These are phyloP conservation scores for Fusarium sulawesiense DNA, from an alignment of 2,329 filamentous ascomycete genomes.

Conservation along the genomic window DNA sequence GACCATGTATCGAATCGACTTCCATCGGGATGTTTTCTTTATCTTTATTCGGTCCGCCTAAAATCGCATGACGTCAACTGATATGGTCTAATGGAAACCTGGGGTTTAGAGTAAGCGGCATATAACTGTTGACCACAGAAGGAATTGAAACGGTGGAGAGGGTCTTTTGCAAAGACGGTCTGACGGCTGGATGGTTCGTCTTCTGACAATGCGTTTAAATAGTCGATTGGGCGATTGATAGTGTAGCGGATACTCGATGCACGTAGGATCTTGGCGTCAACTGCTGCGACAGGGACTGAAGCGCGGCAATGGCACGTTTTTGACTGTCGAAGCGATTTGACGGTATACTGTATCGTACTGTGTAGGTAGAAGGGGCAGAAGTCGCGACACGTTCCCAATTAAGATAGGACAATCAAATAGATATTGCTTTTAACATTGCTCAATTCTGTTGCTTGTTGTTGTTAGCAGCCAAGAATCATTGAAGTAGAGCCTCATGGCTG, in stretches of 20 bases:
- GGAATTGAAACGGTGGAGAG: slow-evolving; percentile 18
- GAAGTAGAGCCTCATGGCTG: slow-evolving; percentile 36
- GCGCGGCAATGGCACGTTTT: slow-evolving; percentile 28
- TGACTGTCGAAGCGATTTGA: slow-evolving; percentile 12
- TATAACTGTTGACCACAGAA: not conserved
- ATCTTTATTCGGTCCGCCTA: slow-evolving; percentile 31
- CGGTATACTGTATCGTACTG: slow-evolving; percentile 15
- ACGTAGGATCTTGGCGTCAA: slow-evolving; percentile 6
- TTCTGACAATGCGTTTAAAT: not conserved
- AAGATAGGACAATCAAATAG: not conserved
- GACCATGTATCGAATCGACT: not conserved
- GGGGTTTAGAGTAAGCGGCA: slow-evolving; percentile 11
- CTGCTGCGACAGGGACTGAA: not conserved
- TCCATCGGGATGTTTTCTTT: not conserved
- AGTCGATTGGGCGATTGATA: not conserved
- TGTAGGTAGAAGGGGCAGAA: slow-evolving; percentile 3
- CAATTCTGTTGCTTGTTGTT: not conserved
- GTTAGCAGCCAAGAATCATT: not conserved
- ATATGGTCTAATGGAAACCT: slow-evolving; percentile 6
- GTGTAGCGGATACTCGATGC: not conserved
- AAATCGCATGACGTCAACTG: slow-evolving; percentile 38
- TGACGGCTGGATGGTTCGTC: not conserved
- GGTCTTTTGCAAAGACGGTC: slow-evolving; percentile 3
- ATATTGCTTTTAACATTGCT: not conserved
- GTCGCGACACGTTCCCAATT: not conserved